These are phyloP conservation scores for Diaporthe ilicicola DNA, from an alignment of 2,329 filamentous ascomycete species.

Conservation along the genomic window DNA sequence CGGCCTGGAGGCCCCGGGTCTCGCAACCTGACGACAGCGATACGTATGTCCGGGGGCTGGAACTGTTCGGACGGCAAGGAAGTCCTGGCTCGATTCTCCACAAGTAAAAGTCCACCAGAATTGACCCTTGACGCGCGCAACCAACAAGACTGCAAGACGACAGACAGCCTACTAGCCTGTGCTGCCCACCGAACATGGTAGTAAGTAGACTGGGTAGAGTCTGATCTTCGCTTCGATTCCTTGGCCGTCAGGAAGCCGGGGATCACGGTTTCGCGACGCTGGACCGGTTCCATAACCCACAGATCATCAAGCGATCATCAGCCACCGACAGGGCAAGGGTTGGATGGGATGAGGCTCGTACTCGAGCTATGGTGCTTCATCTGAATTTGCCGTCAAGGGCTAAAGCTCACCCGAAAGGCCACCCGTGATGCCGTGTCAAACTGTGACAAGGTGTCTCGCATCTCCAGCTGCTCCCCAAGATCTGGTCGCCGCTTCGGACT, in stretches of 20 bases:
- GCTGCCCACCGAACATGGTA: not conserved
- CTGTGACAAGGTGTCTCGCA: constrained; percentile 9
- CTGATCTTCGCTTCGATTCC: constrained; percentile 25
- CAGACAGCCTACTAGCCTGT: constrained; percentile 5
- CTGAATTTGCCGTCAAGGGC: constrained; percentile 17
- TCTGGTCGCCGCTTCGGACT: not conserved
- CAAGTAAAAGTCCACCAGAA: not conserved
- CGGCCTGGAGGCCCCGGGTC: not conserved
- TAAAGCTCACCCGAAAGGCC: constrained; percentile 1
- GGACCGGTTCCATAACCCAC: constrained; percentile 17
- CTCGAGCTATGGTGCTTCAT: constrained; percentile 18
- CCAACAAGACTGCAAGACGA: constrained; percentile 11
- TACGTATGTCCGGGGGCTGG: not conserved
- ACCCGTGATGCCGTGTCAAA: constrained; percentile 17
- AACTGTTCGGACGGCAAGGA: constrained; percentile 6
- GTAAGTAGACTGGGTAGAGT: constrained; percentile 14
- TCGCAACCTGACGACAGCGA: not conserved
- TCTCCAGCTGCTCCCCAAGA: not conserved
- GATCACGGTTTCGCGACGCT: constrained; percentile 25
- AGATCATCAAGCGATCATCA: constrained; percentile 23
- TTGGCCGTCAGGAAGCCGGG: constrained; percentile 18
- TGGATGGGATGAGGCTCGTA: constrained; percentile 16
- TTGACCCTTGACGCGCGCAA: constrained; percentile 9
- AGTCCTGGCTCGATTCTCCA: not conserved
- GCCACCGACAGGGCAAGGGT: constrained; percentile 14